Evolutionary conservation across 371 early-diverging fungal genomes (phyloP).

Genomic region (Lichtheimia hyalospora): DNA sequence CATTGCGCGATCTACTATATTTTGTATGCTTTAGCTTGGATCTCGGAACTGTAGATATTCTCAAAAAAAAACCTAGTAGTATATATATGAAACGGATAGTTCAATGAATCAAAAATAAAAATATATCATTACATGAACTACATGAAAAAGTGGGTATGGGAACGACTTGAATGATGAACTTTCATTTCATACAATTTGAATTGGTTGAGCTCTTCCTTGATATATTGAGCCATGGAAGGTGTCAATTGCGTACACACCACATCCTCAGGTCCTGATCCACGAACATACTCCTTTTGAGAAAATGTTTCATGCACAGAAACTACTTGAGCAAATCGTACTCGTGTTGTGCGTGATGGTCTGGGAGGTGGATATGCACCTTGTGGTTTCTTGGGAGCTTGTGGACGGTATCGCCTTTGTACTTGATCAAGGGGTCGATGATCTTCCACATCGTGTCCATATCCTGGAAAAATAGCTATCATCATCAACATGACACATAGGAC

Average conservation of each 20-base stretch:
- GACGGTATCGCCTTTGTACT: not conserved
- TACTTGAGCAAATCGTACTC: slow-evolving; percentile 24
- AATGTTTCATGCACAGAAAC: slow-evolving; percentile 57
- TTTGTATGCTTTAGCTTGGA: not conserved
- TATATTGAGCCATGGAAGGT: slow-evolving; percentile 55
- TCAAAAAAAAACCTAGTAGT: no score
- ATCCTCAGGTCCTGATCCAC: slow-evolving; percentile 58
- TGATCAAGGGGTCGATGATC: slow-evolving; percentile 1
- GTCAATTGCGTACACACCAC: slow-evolving; percentile 57
- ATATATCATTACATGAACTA: slow-evolving; percentile 9
- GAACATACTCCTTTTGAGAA: slow-evolving; percentile 69
- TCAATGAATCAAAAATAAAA: no score
- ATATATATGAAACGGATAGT: no score
- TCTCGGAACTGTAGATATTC: not conserved
- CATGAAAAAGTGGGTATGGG: slow-evolving; percentile 67
- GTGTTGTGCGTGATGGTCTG: not conserved
- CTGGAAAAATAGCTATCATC: no score
- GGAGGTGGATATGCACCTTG: not conserved
- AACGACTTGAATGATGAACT: slow-evolving; percentile 66
- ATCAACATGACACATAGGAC: no score
- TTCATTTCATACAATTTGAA: slow-evolving; percentile 74
- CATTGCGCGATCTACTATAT: not conserved
- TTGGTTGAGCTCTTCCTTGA: slow-evolving; percentile 72
- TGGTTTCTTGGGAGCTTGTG: not conserved
- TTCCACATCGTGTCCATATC: not conserved